A percentile compares a stretch with the other conserved stretches of the same genome.
Conservation (phyloP, 768 basidiomycete genomes). For the Agaricus blazei region DNA sequence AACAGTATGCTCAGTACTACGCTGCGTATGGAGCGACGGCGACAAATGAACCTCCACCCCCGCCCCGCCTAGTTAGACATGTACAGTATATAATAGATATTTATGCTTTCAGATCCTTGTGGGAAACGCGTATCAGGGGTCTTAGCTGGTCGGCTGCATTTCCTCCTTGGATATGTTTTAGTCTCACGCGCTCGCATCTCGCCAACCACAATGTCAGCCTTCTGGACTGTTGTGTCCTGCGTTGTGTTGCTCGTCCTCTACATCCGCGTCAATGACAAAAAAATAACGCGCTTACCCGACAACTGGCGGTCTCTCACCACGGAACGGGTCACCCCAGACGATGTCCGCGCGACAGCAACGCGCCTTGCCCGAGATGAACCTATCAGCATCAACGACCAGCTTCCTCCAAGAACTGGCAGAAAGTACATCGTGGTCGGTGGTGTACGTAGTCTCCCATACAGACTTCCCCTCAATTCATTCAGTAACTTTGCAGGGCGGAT, state of each 20-base stretch:
- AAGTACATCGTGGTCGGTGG: slow-evolving; percentile 76
- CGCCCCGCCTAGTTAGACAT: slow-evolving; percentile 21
- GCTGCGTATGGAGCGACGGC: slow-evolving; percentile 36
- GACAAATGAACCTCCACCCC: slow-evolving; percentile 24
- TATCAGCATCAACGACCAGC: slow-evolving; percentile 33
- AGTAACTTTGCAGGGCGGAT: slow-evolving; percentile 48
- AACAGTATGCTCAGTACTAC: slow-evolving; percentile 74
- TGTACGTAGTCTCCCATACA: slow-evolving; percentile 32
- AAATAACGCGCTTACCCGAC: slow-evolving; percentile 44
- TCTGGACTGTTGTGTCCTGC: background rate
- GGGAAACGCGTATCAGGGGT: no score
- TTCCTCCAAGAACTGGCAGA: slow-evolving; percentile 67
- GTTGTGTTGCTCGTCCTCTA: slow-evolving; percentile 23
- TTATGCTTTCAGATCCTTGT: no score
- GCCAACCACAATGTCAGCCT: background rate
- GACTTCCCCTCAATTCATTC: background rate
- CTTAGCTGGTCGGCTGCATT: no score
- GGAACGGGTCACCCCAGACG: slow-evolving; percentile 38
- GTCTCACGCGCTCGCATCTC: background rate
- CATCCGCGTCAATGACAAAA: slow-evolving; percentile 44
- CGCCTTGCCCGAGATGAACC: slow-evolving; percentile 27
- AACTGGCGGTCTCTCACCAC: slow-evolving; percentile 48
- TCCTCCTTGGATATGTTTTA: background rate
- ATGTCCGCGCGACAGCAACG: slow-evolving; percentile 32
- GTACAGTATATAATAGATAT: no score